These are phyloP conservation scores for Mycosphaerella arachidis DNA, from an alignment of 2,329 filamentous ascomycete species.

Conservation along the genomic window DNA sequence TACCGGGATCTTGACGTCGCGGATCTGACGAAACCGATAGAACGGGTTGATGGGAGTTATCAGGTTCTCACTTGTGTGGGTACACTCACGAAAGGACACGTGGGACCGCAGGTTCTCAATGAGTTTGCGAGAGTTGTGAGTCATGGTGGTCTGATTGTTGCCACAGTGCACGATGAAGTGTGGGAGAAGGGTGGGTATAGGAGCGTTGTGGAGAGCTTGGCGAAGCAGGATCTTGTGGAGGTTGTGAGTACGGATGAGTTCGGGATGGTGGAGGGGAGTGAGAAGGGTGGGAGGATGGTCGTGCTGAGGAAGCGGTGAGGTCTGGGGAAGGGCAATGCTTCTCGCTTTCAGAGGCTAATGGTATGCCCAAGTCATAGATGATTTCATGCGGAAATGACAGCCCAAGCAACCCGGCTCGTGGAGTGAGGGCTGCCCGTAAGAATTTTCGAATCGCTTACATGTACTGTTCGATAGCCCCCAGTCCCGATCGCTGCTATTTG, in stretches of 20 bases:
- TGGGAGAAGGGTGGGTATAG: slow-evolving; percentile 16
- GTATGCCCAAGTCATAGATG: too few relatives aligned
- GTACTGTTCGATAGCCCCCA: too few relatives aligned
- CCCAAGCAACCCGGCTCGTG: too few relatives aligned
- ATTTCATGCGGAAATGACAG: too few relatives aligned
- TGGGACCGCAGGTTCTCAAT: slow-evolving; percentile 8
- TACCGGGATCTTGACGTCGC: slow-evolving; percentile 12
- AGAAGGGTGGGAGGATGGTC: slow-evolving; percentile 15
- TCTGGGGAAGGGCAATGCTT: not conserved
- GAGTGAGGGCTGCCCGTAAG: too few relatives aligned
- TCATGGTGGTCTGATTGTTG: slow-evolving; percentile 12
- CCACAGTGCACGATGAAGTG: slow-evolving; percentile 17
- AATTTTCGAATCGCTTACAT: too few relatives aligned
- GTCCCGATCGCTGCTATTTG: too few relatives aligned
- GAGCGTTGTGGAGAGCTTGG: slow-evolving; percentile 7
- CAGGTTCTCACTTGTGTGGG: slow-evolving; percentile 16
- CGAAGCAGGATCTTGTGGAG: slow-evolving; percentile 6
- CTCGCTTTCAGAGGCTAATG: too few relatives aligned
- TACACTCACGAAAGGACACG: slow-evolving; percentile 18
- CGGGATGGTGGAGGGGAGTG: slow-evolving; percentile 12
- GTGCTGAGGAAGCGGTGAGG: slow-evolving; percentile 11
- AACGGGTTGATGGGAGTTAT: slow-evolving; percentile 13
- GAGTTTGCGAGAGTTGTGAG: slow-evolving; percentile 15
- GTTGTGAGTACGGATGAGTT: slow-evolving; percentile 10
- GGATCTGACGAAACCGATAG: slow-evolving; percentile 13